Evolutionary conservation across 108 stramenopile genomes (phyloP), one percentile per base, ranked within the genome.

Genomic region (Poteriospumella lacustris): DNA sequence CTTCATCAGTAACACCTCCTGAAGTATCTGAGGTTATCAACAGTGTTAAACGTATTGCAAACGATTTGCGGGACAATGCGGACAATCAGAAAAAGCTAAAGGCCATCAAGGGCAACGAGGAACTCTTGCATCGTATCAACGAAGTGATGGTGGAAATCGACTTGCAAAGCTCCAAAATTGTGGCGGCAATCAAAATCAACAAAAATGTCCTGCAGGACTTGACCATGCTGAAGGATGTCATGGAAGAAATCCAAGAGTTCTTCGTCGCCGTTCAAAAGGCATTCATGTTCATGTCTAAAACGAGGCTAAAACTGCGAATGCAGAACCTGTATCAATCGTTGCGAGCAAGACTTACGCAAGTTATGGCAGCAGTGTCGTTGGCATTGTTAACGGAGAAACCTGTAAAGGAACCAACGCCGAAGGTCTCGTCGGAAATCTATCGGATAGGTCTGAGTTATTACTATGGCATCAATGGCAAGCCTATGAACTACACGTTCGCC

Each of bases 71-170:
- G n/a, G n/a, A n/a, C n/a, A n/a, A n/a, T n/a, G n/a, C n/a, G n/a
- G n/a, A n/a, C n/a, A n/a, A 64, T 5, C 3, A 64, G 12, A 19
- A 64, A 24, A 64, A 64, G 31, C 3, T 64, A 5, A 5, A 19
- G 15, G 36, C 28, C 9, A 64, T 64, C 15, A 64, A 64, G 24
- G 60, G 60, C 31, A 64, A 33, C 60, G 60, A 64, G 15, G 60
- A 64, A 34, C 31, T 64, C 15, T 34, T 64, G 29, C 15, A 12
- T 3, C 15, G 31, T 9, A 31, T 64, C 29, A 34, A 64, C 31
- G 60, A 64, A 34, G 31, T 64, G 31, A 26, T 64, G 3, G 29
- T 64, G 15, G 60, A 64, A 24, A 64, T 64, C 36, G 60, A 64
- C 28, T 26, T 34, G 60, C 60, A 64, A 24, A 64, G 29, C 60